A percentile compares a stretch with the other conserved stretches of the same genome.
phyloP scores from a whole-genome alignment of 345 rosid genomes.

The Orychophragmus violaceus region DNA sequence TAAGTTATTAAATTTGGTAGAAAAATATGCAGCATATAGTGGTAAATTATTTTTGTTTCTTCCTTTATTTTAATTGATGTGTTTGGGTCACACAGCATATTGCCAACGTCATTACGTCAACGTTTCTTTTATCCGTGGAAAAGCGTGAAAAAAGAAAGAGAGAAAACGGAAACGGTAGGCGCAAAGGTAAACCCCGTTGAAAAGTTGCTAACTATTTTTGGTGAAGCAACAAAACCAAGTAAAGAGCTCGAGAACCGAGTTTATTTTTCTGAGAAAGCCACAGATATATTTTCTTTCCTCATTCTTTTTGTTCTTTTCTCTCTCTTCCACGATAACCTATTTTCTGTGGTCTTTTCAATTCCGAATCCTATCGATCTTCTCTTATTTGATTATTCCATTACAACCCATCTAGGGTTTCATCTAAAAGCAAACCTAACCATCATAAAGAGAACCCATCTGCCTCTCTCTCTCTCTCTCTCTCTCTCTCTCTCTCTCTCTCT shows the following conservation, averaged over 20 bases:
- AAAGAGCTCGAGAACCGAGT: background rate
- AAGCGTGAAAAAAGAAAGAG: background rate
- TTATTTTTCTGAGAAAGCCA: conserved; percentile 8
- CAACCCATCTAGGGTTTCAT: conserved; percentile 31
- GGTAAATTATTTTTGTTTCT: background rate
- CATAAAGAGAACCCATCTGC: background rate
- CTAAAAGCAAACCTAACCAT: background rate
- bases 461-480: conserved; percentile 5
- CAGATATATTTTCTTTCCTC: background rate
- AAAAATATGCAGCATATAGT: background rate
- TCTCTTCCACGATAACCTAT: background rate
- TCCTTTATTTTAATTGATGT: background rate
- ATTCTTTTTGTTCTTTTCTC: background rate
- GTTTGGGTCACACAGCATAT: background rate
- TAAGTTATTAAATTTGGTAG: background rate
- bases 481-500: background rate
- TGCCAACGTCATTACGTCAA: conserved; percentile 13
- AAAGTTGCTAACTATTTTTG: conserved; percentile 12
- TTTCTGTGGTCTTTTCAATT: conserved; percentile 13
- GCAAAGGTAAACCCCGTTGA: conserved; percentile 21
- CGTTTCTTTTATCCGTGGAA: conserved; percentile 6
- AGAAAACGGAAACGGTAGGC: conserved; percentile 30
- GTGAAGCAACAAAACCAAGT: background rate
- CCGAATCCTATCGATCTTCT: conserved; percentile 6
- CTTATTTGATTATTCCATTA: conserved; percentile 27